phyloP scores from a whole-genome alignment of 495 filamentous ascomycete genomes.

The Penicillium argentinense region DNA sequence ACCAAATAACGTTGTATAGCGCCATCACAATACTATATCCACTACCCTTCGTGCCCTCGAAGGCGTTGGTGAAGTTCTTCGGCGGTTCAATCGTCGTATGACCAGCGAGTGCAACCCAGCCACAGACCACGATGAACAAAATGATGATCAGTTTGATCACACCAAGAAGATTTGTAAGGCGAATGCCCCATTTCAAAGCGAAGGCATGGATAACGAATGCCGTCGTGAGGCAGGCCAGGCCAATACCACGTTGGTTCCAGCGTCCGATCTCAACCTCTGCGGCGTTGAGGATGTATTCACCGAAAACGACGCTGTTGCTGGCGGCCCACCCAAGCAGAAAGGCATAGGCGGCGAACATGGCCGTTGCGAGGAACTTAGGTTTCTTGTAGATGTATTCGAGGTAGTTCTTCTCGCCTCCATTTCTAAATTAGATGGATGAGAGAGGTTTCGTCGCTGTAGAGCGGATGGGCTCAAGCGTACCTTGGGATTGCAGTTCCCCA shows the following conservation, averaged over 20 bases:
- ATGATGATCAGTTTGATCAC: conserved; percentile 68
- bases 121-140: conserved; percentile 62
- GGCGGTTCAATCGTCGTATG: conserved; percentile 47
- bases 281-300: conserved; percentile 67
- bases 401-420: conserved; percentile 72
- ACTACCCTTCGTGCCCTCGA: conserved; percentile 55
- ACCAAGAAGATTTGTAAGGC: conserved; percentile 64
- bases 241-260: conserved; percentile 70
- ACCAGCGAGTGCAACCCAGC: conserved; percentile 60
- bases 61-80: conserved; percentile 65
- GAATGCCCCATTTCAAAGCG: conserved; percentile 67
- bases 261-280: conserved; percentile 56
- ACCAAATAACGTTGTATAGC: conserved; percentile 66
- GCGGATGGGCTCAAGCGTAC: conserved; percentile 19
- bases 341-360: conserved; percentile 60
- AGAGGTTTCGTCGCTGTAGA: neutral
- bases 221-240: conserved; percentile 62
- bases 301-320: conserved; percentile 69
- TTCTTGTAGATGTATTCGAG: conserved; percentile 65
- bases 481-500: conserved; percentile 53
- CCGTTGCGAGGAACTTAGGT: conserved; percentile 65
- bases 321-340: conserved; percentile 54
- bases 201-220: conserved; percentile 61
- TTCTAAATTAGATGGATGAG: conserved; percentile 25
- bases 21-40: conserved; percentile 64